A percentile compares a stretch with the other conserved stretches of the same genome.
These are phyloP conservation scores for Mimosa pudica DNA, from an alignment of 306 rosid genomes.

Conservation along the genomic window DNA sequence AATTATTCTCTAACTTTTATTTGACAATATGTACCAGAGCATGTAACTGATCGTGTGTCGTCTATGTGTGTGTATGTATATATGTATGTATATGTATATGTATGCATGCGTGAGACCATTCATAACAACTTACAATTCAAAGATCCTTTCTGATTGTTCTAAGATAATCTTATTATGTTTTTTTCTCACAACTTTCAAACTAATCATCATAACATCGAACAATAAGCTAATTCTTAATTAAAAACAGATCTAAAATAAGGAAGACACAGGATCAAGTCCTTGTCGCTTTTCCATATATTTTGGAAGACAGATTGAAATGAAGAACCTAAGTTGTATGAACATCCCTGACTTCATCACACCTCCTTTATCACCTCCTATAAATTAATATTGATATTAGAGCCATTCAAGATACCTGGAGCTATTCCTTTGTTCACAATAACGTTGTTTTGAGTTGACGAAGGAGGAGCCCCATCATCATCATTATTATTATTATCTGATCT, in stretches of 20 bases:
- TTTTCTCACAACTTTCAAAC: not conserved
- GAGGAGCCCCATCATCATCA: not conserved
- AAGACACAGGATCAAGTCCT: not conserved
- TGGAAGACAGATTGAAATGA: not conserved
- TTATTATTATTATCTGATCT: not conserved
- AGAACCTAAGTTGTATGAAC: not conserved
- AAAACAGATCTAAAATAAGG: not conserved
- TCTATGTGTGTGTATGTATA: no score
- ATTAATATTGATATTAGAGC: not conserved
- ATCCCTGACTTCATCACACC: not conserved
- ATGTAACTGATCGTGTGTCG: no score
- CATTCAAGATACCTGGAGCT: not conserved
- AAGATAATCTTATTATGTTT: not conserved
- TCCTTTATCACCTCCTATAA: not conserved
- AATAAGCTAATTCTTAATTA: not conserved
- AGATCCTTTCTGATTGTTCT: not conserved
- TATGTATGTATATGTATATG: no score
- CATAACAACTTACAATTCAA: not conserved
- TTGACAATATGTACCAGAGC: no score
- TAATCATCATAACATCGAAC: not conserved
- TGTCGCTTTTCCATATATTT: no score
- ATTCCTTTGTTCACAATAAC: not conserved
- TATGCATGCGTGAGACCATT: not conserved
- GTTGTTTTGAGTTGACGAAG: not conserved
- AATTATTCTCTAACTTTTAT: no score